Conservation (phyloP, 768 basidiomycete genomes). For the Psilocybe azurescens region DNA sequence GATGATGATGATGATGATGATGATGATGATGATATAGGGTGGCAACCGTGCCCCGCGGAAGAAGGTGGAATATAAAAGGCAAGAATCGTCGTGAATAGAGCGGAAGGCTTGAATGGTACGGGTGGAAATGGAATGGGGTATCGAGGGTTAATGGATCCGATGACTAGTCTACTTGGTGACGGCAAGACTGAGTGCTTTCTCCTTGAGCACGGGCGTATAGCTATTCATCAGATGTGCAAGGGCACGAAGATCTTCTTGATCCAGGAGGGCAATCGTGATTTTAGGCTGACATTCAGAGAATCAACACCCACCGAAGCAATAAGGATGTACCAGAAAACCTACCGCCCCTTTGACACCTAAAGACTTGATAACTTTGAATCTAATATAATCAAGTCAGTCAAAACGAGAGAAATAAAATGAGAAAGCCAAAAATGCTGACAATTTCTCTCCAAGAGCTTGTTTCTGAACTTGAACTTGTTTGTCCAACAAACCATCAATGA, state of each 20-base stretch:
- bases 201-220: slow-evolving; percentile 81
- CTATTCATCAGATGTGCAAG: slow-evolving; percentile 89
- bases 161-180: slow-evolving; percentile 31
- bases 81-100: neutral
- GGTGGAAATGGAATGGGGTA: neutral
- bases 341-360: slow-evolving; percentile 85
- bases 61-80: neutral
- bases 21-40: neutral
- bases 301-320: neutral
- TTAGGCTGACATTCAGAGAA: slow-evolving; percentile 60
- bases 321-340: slow-evolving; percentile 31
- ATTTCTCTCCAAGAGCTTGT: slow-evolving; percentile 80
- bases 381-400: slow-evolving; percentile 18
- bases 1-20: too few relatives aligned
- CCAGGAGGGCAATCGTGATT: slow-evolving; percentile 81
- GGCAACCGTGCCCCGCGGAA: neutral
- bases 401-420: neutral
- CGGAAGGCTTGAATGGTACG: neutral
- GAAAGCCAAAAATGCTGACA: slow-evolving; percentile 46
- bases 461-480: slow-evolving; percentile 69
- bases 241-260: slow-evolving; percentile 83
- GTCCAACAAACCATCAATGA: slow-evolving; percentile 64
- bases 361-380: slow-evolving; percentile 69
- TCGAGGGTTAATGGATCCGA: neutral
- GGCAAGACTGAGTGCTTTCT: slow-evolving; percentile 57